These are phyloP conservation scores for Hansenula lynferdii DNA, from an alignment of 1,139 yeast species.

Conservation along the genomic window DNA sequence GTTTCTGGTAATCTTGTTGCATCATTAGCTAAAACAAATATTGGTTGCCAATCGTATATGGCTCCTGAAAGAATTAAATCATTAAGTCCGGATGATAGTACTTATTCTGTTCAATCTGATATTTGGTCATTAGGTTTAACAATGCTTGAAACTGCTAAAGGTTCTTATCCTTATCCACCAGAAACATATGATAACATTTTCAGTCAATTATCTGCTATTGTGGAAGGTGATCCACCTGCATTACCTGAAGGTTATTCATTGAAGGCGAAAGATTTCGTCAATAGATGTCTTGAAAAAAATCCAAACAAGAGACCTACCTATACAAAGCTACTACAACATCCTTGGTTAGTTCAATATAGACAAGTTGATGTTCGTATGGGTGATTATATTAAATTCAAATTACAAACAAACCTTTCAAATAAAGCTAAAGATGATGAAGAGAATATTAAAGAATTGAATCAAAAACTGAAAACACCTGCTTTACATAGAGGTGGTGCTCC, in stretches of 20 bases:
- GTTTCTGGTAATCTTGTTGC: slow-evolving; percentile 95
- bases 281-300: slow-evolving; percentile 71
- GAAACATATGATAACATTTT: slow-evolving; percentile 88
- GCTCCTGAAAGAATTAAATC: slow-evolving; percentile 95
- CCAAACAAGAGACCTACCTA: slow-evolving; percentile 86
- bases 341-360: slow-evolving; percentile 65
- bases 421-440: slow-evolving; percentile 23
- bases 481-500: slow-evolving; percentile 24
- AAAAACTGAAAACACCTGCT: slow-evolving; percentile 22
- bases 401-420: slow-evolving; percentile 28
- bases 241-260: slow-evolving; percentile 58
- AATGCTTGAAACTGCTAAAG: slow-evolving; percentile 83
- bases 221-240: slow-evolving; percentile 91
- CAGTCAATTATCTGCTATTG: slow-evolving; percentile 91
- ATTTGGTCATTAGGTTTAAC: slow-evolving; percentile 95
- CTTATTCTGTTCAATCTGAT: slow-evolving; percentile 93
- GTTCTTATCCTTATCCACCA: slow-evolving; percentile 92
- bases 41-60: slow-evolving; percentile 98
- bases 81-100: slow-evolving; percentile 55
- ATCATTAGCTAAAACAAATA: slow-evolving; percentile 90
- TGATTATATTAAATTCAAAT: slow-evolving; percentile 29
- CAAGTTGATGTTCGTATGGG: slow-evolving; percentile 34
- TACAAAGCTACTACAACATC: slow-evolving; percentile 65
- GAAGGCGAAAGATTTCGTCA: slow-evolving; percentile 82
- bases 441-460: slow-evolving; percentile 19